These are phyloP conservation scores for Potentilla sterilis DNA, from an alignment of 306 rosid genomes.

Conservation along the genomic window DNA sequence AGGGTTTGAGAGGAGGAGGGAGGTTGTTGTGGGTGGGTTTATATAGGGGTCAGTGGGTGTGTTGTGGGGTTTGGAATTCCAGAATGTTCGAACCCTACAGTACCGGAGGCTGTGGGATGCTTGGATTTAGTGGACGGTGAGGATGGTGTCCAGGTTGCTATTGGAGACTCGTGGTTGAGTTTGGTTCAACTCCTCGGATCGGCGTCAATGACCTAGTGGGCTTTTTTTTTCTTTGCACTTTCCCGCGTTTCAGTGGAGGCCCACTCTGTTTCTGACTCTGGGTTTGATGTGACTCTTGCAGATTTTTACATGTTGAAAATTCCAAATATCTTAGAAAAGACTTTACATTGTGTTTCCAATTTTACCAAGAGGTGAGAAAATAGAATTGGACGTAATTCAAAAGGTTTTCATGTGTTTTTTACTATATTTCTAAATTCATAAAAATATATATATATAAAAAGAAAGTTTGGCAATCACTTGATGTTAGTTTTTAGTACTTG, in stretches of 20 bases:
- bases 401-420: no score
- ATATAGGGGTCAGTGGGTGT: slow-evolving; percentile 20
- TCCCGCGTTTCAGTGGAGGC: not conserved
- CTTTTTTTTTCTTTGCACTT: not conserved
- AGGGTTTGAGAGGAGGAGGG: not conserved
- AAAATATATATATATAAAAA: no score
- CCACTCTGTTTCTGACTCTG: not conserved
- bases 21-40: not conserved
- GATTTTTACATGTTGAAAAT: no score
- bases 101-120: slow-evolving; percentile 17
- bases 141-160: not conserved
- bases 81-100: slow-evolving; percentile 45
- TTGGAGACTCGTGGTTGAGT: not conserved
- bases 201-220: not conserved
- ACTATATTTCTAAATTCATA: no score
- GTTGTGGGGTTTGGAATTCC: slow-evolving; percentile 25
- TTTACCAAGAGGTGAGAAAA: no score
- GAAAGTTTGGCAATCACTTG: no score
- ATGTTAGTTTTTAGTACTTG: no score
- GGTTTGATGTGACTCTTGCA: not conserved
- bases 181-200: not conserved
- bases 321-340: no score
- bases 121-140: not conserved
- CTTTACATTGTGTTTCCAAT: no score
- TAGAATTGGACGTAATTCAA: no score